Evolutionary conservation across 2,329 filamentous ascomycete genomes (phyloP).

Genomic region (Fusarium sp.): DNA sequence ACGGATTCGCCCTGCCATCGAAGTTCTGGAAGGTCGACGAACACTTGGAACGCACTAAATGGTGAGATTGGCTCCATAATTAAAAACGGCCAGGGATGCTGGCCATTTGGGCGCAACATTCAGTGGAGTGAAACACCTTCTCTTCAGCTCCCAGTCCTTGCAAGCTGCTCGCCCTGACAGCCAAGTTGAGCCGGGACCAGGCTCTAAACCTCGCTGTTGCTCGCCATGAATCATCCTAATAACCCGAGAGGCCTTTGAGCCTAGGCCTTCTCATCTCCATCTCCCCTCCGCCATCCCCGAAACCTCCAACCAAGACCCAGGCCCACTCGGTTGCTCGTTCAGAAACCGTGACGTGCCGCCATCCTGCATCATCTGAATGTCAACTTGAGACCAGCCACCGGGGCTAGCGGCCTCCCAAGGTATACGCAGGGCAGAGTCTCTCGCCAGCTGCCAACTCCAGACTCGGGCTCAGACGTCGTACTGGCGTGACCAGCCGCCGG

Average conservation of each 20-base stretch:
- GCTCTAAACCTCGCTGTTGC: conserved; percentile 19
- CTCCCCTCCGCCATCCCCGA: conserved; percentile 24
- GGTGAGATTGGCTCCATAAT: conserved; percentile 44
- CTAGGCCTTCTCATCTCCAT: conserved; percentile 9
- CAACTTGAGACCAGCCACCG: conserved; percentile 38
- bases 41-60: conserved; percentile 44
- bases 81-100: conserved; percentile 32
- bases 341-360: conserved; percentile 28
- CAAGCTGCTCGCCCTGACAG: conserved; percentile 24
- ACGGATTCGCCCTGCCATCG: conserved; percentile 39
- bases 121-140: conserved; percentile 36
- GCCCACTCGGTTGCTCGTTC: conserved; percentile 17
- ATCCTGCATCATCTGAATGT: conserved; percentile 28
- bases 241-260: conserved; percentile 17
- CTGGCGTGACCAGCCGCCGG: conserved; percentile 16
- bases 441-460: conserved; percentile 13
- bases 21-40: conserved; percentile 44
- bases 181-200: conserved; percentile 30
- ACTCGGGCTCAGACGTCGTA: conserved; percentile 3
- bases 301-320: conserved; percentile 20
- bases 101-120: conserved; percentile 39
- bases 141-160: conserved; percentile 21
- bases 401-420: conserved; percentile 17
- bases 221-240: conserved; percentile 27
- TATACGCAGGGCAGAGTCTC: conserved; percentile 8